These are phyloP conservation scores for Leptomonas pyrrhocoris DNA, from an alignment of 208 protist species.

Conservation along the genomic window DNA sequence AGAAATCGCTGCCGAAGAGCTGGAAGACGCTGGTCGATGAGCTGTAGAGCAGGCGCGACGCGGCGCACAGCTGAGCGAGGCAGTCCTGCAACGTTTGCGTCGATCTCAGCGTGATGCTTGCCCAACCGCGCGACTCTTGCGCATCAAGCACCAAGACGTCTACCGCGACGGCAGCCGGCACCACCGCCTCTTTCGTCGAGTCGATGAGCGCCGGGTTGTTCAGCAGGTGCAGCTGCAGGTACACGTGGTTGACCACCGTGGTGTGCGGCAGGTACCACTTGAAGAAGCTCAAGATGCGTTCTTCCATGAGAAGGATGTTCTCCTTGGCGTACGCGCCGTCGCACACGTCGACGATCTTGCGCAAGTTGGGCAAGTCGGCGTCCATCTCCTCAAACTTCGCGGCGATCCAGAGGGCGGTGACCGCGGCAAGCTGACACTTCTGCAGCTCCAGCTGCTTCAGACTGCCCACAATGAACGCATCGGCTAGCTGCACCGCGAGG, in stretches of 20 bases:
- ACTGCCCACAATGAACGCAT: conserved; percentile 68
- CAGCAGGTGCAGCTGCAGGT: conserved; percentile 80
- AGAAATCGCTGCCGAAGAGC: conserved; percentile 64
- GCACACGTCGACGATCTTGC: conserved; percentile 79
- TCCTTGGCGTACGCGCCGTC: conserved; percentile 64
- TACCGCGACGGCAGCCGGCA: conserved; percentile 26
- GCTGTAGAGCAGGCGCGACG: conserved; percentile 43
- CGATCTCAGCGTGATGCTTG: conserved; percentile 30
- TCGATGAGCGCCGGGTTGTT: conserved; percentile 54
- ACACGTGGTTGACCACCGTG: conserved; percentile 82
- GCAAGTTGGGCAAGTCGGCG: conserved; percentile 56
- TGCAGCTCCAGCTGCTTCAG: conserved; percentile 62
- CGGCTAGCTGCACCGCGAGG: conserved; percentile 81
- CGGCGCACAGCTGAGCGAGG: conserved; percentile 54
- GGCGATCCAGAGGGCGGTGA: conserved; percentile 79
- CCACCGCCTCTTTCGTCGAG: conserved; percentile 12
- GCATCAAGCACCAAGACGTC: conserved; percentile 50
- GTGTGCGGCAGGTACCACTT: conserved; percentile 86
- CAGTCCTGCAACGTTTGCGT: conserved; percentile 41
- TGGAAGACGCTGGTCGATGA: conserved; percentile 66
- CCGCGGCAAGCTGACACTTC: conserved; percentile 78
- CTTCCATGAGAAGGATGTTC: conserved; percentile 78
- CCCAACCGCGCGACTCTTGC: conserved; percentile 39
- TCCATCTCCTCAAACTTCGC: conserved; percentile 90
- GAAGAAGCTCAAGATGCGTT: conserved; percentile 73